Evolutionary conservation across 192 early-diverging fungal species (phyloP).

Genomic region (Podila epigama): DNA sequence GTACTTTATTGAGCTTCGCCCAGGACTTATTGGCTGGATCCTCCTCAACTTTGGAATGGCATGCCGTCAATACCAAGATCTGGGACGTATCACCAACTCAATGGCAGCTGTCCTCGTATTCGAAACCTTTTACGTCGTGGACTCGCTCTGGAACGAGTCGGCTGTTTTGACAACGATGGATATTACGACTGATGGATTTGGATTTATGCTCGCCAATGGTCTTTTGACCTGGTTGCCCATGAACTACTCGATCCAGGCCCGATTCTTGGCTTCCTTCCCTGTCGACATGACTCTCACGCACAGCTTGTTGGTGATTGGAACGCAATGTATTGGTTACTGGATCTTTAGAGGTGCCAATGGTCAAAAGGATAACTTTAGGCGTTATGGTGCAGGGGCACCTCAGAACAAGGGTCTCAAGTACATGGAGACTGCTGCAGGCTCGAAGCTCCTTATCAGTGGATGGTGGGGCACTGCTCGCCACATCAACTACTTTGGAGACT

Average conservation of each 20-base stretch:
- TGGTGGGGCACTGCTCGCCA: conserved; percentile 98
- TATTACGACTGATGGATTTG: conserved; percentile 97
- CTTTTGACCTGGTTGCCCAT: conserved; percentile 91
- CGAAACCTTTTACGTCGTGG: conserved; percentile 86
- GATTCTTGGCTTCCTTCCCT: conserved; percentile 82
- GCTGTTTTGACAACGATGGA: conserved; percentile 97
- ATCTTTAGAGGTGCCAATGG: conserved; percentile 92
- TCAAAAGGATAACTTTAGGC: conserved; percentile 92
- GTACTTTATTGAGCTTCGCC: conserved; percentile 92
- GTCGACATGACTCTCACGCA: conserved; percentile 58
- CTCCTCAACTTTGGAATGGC: conserved; percentile 81
- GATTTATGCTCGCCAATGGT: conserved; percentile 85
- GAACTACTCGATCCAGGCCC: conserved; percentile 89
- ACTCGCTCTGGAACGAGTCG: conserved; percentile 81
- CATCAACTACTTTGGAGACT: conserved; percentile 96
- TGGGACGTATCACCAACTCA: conserved; percentile 74
- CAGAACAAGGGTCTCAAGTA: conserved; percentile 73
- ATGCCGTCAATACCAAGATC: conserved; percentile 72
- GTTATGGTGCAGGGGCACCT: conserved; percentile 65
- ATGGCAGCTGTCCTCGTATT: conserved; percentile 81
- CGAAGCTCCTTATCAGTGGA: conserved; percentile 80
- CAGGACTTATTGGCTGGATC: conserved; percentile 92
- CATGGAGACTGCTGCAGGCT: conserved; percentile 85
- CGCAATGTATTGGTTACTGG: conserved; percentile 74
- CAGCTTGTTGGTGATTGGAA: conserved; percentile 53